These are phyloP conservation scores for Draba incana DNA, from an alignment of 345 rosid genomes.

Conservation along the genomic window DNA sequence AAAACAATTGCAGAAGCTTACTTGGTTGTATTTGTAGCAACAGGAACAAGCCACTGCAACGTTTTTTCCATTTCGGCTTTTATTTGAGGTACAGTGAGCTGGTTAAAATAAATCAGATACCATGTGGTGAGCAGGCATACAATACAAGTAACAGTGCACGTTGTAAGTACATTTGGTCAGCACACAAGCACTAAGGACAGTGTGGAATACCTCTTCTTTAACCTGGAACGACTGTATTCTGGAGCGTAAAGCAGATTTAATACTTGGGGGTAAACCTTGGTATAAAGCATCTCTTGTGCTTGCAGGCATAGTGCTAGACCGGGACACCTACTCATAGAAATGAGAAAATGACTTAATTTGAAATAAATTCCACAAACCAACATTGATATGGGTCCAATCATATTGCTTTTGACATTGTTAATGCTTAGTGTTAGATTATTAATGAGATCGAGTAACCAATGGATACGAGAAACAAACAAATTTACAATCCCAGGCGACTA, in stretches of 20 bases:
- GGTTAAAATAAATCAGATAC: slow-evolving; percentile 28
- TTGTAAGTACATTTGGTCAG: slow-evolving; percentile 3
- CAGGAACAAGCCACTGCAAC: slow-evolving; percentile 93
- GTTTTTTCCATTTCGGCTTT: slow-evolving; percentile 97
- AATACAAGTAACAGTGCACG: slow-evolving; percentile 9
- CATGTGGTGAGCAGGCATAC: slow-evolving; percentile 27
- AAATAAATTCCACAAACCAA: not conserved
- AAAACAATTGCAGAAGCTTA: slow-evolving; percentile 38
- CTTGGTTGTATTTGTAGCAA: slow-evolving; percentile 95
- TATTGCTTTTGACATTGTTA: not conserved
- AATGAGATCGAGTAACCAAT: not conserved
- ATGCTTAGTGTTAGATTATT: not conserved
- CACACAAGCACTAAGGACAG: not conserved
- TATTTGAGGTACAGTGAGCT: slow-evolving; percentile 80
- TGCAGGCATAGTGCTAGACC: slow-evolving; percentile 90
- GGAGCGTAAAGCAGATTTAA: slow-evolving; percentile 82
- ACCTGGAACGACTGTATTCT: slow-evolving; percentile 68
- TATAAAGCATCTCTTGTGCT: slow-evolving; percentile 94
- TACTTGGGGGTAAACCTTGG: slow-evolving; percentile 88
- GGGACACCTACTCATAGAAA: slow-evolving; percentile 69
- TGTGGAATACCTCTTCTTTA: slow-evolving; percentile 72
- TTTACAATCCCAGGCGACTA: slow-evolving; percentile 1
- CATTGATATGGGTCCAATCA: not conserved
- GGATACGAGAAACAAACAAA: not conserved
- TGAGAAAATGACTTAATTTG: not conserved